Evolutionary conservation across 1,139 yeast species (phyloP).

Genomic region (Yamadazyma sp.): DNA sequence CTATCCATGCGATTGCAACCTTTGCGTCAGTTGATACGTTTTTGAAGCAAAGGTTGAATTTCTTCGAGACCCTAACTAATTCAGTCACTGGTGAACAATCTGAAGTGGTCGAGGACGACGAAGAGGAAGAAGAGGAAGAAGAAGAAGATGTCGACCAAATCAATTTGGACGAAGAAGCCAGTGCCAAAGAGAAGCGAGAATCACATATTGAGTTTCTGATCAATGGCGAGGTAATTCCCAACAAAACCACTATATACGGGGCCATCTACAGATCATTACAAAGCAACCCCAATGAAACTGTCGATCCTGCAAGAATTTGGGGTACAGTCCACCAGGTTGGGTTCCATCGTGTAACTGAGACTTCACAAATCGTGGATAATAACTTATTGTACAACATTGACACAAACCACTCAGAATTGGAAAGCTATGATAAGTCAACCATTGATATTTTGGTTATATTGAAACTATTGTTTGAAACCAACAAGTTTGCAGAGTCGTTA

Average conservation of each 20-base stretch:
- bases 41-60: conserved; percentile 37
- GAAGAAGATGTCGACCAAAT: conserved; percentile 13
- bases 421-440: conserved; percentile 43
- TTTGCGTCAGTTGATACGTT: conserved; percentile 71
- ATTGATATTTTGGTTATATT: conserved; percentile 56
- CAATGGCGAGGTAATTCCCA: conserved; percentile 61
- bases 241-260: conserved; percentile 76
- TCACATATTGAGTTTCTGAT: conserved; percentile 56
- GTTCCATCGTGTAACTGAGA: conserved; percentile 28
- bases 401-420: conserved; percentile 32
- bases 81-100: conserved; percentile 14
- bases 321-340: conserved; percentile 50
- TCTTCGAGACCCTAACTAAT: conserved; percentile 19
- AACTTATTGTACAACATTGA: conserved; percentile 13
- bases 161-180: conserved; percentile 1
- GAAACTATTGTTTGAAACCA: conserved; percentile 51
- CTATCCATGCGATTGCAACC: conserved; percentile 91
- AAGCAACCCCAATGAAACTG: conserved; percentile 34
- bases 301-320: conserved; percentile 60
- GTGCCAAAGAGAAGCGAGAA: conserved; percentile 5
- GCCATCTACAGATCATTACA: conserved; percentile 64
- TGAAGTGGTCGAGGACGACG: too few species aligned
- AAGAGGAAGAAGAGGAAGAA: conserved; percentile 11
- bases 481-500: conserved; percentile 29
- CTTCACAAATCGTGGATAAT: conserved; percentile 2